Conservation (phyloP, 2,329 filamentous ascomycete genomes). For the Botryotinia calthae region DNA sequence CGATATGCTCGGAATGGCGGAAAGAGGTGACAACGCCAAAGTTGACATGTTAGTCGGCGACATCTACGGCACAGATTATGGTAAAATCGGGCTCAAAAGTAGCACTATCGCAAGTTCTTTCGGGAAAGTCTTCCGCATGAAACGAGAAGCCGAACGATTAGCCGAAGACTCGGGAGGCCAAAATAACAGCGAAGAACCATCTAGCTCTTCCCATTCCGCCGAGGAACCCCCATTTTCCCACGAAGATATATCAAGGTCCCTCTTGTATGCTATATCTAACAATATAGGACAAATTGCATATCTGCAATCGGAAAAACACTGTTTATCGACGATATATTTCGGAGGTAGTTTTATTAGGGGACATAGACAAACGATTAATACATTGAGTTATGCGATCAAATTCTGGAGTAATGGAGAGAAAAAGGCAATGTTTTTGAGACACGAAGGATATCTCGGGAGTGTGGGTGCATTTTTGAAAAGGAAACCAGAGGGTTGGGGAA, state of each 20-base stretch:
- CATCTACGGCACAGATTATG: slow-evolving; percentile 95
- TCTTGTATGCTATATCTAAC: slow-evolving; percentile 94
- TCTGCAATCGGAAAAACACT: slow-evolving; percentile 93
- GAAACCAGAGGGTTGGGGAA: slow-evolving; percentile 87
- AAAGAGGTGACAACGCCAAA: slow-evolving; percentile 83
- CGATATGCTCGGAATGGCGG: slow-evolving; percentile 92
- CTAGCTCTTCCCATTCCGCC: not conserved
- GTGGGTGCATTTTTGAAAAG: slow-evolving; percentile 93
- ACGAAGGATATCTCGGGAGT: slow-evolving; percentile 92
- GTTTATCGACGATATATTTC: slow-evolving; percentile 91
- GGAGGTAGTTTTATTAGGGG: slow-evolving; percentile 95
- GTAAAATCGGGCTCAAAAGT: slow-evolving; percentile 93
- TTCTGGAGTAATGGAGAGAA: slow-evolving; percentile 96
- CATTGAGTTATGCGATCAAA: slow-evolving; percentile 90
- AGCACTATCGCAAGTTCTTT: slow-evolving; percentile 95
- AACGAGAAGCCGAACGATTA: slow-evolving; percentile 74
- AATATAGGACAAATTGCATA: slow-evolving; percentile 98
- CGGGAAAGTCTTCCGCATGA: slow-evolving; percentile 93
- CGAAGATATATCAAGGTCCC: slow-evolving; percentile 83
- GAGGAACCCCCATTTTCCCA: slow-evolving; percentile 58
- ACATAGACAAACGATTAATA: slow-evolving; percentile 97
- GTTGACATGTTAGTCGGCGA: slow-evolving; percentile 98
- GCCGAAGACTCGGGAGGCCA: slow-evolving; percentile 66
- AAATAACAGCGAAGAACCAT: slow-evolving; percentile 29
- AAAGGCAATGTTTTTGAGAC: slow-evolving; percentile 91